A percentile compares a stretch with the other conserved stretches of the same genome.
Evolutionary conservation across 1,284 basidiomycete species (phyloP).

Genomic region (Coniferiporia weirii): DNA sequence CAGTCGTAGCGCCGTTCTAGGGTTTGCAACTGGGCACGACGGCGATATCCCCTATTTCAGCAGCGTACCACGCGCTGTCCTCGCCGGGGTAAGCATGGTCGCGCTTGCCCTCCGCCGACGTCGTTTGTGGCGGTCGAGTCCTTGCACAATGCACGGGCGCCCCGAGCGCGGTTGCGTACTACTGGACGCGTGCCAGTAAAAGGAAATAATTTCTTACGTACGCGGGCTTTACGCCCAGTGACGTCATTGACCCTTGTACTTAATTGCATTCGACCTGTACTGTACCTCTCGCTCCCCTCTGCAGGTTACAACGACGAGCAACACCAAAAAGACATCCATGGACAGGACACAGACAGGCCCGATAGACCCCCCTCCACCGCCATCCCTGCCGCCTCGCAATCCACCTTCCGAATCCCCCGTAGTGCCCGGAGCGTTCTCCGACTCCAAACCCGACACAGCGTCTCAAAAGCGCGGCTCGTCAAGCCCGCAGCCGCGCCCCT

Average conservation of each 20-base stretch:
- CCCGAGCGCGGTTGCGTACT: too few relatives aligned
- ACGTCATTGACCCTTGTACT: background rate
- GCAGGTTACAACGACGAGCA: background rate
- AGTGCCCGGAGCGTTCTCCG: conserved; percentile 3
- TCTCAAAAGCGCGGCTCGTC: background rate
- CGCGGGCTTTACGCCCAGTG: background rate
- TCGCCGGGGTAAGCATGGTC: too few relatives aligned
- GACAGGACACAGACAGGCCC: background rate
- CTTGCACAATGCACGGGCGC: too few relatives aligned
- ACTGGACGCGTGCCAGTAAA: too few relatives aligned
- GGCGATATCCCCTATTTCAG: too few relatives aligned
- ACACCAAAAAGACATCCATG: background rate
- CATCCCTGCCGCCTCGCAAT: conserved; percentile 2
- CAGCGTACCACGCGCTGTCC: too few relatives aligned
- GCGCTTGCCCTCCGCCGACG: too few relatives aligned
- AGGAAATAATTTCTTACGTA: background rate
- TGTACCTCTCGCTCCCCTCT: background rate
- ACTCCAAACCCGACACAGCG: background rate
- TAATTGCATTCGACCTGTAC: too few relatives aligned
- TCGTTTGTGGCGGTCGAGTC: too few relatives aligned
- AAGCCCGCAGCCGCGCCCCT: background rate
- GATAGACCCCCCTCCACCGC: background rate
- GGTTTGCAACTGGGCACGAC: too few relatives aligned
- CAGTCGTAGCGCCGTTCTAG: too few relatives aligned
- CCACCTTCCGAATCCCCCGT: background rate